phyloP scores from a whole-genome alignment of 495 filamentous ascomycete genomes.

The Hypoxylon fuscum region DNA sequence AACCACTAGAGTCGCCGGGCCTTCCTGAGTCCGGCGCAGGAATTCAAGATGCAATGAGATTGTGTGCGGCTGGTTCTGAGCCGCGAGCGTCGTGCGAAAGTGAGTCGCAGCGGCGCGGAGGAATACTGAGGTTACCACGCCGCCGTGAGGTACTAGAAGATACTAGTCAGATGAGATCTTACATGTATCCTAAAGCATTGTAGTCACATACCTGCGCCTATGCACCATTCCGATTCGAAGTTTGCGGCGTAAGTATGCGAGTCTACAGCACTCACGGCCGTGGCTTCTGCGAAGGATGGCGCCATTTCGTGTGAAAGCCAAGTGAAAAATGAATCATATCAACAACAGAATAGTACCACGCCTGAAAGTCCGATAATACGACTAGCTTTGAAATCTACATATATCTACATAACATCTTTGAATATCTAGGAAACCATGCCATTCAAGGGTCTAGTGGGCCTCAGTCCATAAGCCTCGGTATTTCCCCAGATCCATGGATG shows the following conservation, averaged over 20 bases:
- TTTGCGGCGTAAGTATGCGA: slow-evolving; percentile 68
- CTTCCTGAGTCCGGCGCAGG: slow-evolving; percentile 71
- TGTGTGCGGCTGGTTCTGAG: slow-evolving; percentile 70
- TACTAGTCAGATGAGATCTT: not conserved
- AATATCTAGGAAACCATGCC: too few species aligned
- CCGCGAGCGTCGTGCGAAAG: slow-evolving; percentile 69
- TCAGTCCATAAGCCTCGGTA: slow-evolving; percentile 3
- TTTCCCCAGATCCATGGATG: not conserved
- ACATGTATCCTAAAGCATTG: not conserved
- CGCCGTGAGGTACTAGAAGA: slow-evolving; percentile 76
- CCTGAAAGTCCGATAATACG: not conserved
- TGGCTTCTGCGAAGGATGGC: slow-evolving; percentile 66
- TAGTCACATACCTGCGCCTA: slow-evolving; percentile 66
- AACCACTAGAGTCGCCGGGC: slow-evolving; percentile 66
- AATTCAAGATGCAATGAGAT: slow-evolving; percentile 74
- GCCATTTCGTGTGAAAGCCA: slow-evolving; percentile 24
- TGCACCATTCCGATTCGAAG: slow-evolving; percentile 74
- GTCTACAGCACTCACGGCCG: slow-evolving; percentile 60
- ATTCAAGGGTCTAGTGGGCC: slow-evolving; percentile 1
- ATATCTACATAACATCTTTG: too few species aligned
- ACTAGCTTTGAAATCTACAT: not conserved
- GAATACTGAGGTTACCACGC: slow-evolving; percentile 72
- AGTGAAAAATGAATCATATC: not conserved
- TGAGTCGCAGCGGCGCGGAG: slow-evolving; percentile 68
- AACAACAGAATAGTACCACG: too few species aligned